Evolutionary conservation across 2,329 filamentous ascomycete genomes (phyloP), one percentile per base, ranked within the genome.

Genomic region (Penicillium sp.): DNA sequence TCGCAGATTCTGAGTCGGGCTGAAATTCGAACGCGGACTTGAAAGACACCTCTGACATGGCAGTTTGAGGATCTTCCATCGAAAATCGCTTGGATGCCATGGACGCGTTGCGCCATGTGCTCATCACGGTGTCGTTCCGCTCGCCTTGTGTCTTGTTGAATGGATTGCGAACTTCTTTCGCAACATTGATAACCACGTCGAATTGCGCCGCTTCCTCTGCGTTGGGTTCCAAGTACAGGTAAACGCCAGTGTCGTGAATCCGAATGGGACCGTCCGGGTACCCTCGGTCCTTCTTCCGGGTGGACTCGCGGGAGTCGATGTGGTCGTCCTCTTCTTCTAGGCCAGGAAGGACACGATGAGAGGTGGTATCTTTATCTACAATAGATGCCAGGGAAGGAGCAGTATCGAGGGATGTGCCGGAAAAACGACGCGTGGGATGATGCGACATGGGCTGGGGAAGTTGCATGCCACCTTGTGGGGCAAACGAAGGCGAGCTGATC

Each of bases 171-270:
- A 88, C 85, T 69, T 88, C 85, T 67, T 85, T 86, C 7, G 85
- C 85, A 26, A 88, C 85, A 60, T 88, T 88, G 61, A 88, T 77
- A 21, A 88, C 81, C 3, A 86, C 84, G 63, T 88, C 85, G 59
- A 86, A 88, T 39, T 80, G 73, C 5, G 79, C 77, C 2, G 84
- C 85, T 69, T 87, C 84, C 55, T 84, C 80, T 6, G 79, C 80
- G 3, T 80, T 86, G 1, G 85, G 85, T 67, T 88, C 85, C 52
- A 86, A 77, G 62, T 87, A 88, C 5, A 88, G 77, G 63, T 83
- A 86, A 3, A 88, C 79, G 2, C 82, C 80, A 13, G 82, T 81
- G 54, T 86, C 84, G 62, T 88, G 86, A 22, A 88, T 86, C 60
- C 81, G 82, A 43, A 87, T 84, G 0, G 85, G 85, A 1, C 85